Evolutionary conservation across 768 basidiomycete genomes (phyloP), one percentile per base, ranked within the genome.

Genomic region (Russula emetica): DNA sequence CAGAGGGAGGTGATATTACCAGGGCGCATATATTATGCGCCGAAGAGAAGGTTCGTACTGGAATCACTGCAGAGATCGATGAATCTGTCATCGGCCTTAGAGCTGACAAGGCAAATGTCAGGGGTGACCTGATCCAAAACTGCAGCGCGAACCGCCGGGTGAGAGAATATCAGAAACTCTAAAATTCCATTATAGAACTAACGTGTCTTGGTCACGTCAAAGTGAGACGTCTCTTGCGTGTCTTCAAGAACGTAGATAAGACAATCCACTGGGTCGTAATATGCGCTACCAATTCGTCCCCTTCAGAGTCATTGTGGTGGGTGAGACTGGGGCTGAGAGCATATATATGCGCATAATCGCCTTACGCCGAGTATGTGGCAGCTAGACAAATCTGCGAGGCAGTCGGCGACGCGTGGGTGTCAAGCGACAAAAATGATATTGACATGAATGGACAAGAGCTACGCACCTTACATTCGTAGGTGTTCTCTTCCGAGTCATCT

Each of bases 101-200:
- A 88, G 73, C 90, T 92, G 18, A 90, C 87, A 45, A 98, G 72
- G 42, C 92, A 80, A 28, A 88, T 71, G 57, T 85, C 80, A 13
- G 96, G 91, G 32, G 79, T 77, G 16, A 83, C 80, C 73, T 98
- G 95, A 69, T 95, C 92, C 30, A 98, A 72, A 22, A 97, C 96
- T 97, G 67, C 28, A 42, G 45, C 47, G 67, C 30, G 50, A 26
- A 9, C 22, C 36, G 16, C 36, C 56, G 64, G 30, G 44, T 54
- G 20, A 40, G 62, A 56, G 62, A 58, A 55, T 51, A 26, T 59
- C 18, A 28, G 47, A 60, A 60, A 63, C 45, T 34, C 58, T 32
- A 63, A 49, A 62, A 45, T 5, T 51, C 55, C 22, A 34, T 63
- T n/a, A 55, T 50, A 26, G 52, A 52, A 66, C 71, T 74, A 60